Evolutionary conservation across 169 alveolate species (phyloP), one percentile per base, ranked within the genome.

Genomic region (Eimeria sp.): DNA sequence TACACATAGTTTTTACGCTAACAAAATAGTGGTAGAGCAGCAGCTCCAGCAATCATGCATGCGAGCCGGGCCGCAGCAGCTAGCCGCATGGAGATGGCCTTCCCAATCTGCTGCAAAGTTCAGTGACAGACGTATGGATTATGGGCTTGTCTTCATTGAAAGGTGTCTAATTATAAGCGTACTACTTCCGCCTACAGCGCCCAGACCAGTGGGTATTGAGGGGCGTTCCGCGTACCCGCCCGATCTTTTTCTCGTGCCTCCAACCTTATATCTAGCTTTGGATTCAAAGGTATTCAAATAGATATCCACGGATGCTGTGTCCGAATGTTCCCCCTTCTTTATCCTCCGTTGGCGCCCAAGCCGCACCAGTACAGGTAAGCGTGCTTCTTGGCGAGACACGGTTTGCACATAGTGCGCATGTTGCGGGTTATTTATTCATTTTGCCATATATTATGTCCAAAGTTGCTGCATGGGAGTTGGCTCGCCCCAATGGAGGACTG

Each of bases 191-290:
- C 11, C 76, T 49, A n/a, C 75, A 83, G 51, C 67, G 91, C 14
- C 75, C 51, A 83, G 91, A 83, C 91, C 91, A 83, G 57, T 83
- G 91, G 91, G 91, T 54, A 51, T 13, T 49, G 40, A 10, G 57
- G n/a, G 20, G 73, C 40, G 40, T 51, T 57, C 75, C 4, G 91
- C 34, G 91, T 54, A 58, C 30, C 40, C 57, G 73, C 54, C 34
- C 30, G 76, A 27, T 83, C 73, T 58, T 83, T 83, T 75, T n/a
- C 88, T 27, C 47, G 49, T n/a, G 43, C 27, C 47, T 27, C 47
- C 67, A n/a, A 20, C 49, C 25, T n/a, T n/a, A 47, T 25, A 78
- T 45, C 67, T 30, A 40, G 16, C 54, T 73, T 40, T 54, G 34
- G 30, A 40, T 40, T 73, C 57, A 18, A 40, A 80, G n/a, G 47